phyloP scores from a whole-genome alignment of 2,329 filamentous ascomycete genomes.

The Penicillium sp. region DNA sequence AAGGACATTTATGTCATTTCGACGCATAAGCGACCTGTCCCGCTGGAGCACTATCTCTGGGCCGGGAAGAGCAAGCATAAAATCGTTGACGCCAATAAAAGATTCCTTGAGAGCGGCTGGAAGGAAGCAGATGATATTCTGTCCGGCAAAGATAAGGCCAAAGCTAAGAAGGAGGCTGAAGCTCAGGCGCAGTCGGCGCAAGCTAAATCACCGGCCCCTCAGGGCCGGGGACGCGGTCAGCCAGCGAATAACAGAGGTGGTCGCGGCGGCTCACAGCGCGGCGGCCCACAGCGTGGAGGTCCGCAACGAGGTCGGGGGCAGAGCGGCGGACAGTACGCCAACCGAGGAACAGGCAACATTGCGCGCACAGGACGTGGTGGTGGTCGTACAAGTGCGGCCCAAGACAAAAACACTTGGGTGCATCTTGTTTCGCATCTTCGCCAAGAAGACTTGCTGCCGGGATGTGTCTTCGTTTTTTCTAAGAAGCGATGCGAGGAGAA shows the following conservation, averaged over 20 bases:
- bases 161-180: slow-evolving; percentile 53
- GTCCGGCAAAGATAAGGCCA: slow-evolving; percentile 76
- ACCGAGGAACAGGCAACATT: slow-evolving; percentile 75
- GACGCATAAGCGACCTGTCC: slow-evolving; percentile 90
- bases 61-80: slow-evolving; percentile 88
- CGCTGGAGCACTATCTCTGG: slow-evolving; percentile 95
- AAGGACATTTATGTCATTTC: slow-evolving; percentile 99
- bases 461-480: slow-evolving; percentile 97
- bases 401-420: slow-evolving; percentile 96
- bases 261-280: slow-evolving; percentile 37
- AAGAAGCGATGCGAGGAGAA: slow-evolving; percentile 98
- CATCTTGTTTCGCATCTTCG: slow-evolving; percentile 88
- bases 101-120: slow-evolving; percentile 89
- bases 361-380: slow-evolving; percentile 81
- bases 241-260: slow-evolving; percentile 48
- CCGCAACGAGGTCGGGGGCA: slow-evolving; percentile 50
- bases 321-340: slow-evolving; percentile 55
- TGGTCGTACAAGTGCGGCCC: slow-evolving; percentile 81
- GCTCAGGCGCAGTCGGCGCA: slow-evolving; percentile 48
- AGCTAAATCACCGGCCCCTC: slow-evolving; percentile 52
- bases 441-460: slow-evolving; percentile 82
- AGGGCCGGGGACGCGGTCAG: slow-evolving; percentile 54
- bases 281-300: slow-evolving; percentile 18
- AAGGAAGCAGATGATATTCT: slow-evolving; percentile 84
- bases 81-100: slow-evolving; percentile 90